These are phyloP conservation scores for Meyerozyma smithsonii DNA, from an alignment of 1,139 yeast species.

Conservation along the genomic window DNA sequence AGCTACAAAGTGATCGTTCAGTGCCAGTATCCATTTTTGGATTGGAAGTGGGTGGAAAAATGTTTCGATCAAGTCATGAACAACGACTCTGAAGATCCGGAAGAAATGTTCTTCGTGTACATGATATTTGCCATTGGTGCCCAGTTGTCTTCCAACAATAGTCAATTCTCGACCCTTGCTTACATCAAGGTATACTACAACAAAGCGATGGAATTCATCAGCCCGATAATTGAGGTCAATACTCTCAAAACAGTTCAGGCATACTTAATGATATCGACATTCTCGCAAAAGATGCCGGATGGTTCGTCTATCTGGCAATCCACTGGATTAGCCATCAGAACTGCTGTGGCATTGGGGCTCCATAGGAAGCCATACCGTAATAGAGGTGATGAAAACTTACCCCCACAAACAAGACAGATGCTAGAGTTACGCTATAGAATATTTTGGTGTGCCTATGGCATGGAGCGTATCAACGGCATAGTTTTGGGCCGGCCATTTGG, in stretches of 20 bases:
- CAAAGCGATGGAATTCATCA: background rate
- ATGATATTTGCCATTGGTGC: background rate
- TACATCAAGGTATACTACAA: background rate
- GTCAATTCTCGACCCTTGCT: background rate
- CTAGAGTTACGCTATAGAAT: background rate
- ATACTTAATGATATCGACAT: background rate
- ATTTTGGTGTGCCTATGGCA: background rate
- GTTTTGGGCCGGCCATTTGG: background rate
- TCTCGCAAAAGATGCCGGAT: background rate
- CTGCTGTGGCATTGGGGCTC: background rate
- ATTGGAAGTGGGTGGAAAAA: background rate
- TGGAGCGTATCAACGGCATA: background rate
- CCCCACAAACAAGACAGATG: background rate
- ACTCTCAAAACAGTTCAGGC: background rate
- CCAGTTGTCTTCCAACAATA: background rate
- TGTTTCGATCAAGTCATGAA: background rate
- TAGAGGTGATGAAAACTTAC: background rate
- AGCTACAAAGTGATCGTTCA: background rate
- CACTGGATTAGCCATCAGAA: background rate
- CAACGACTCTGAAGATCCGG: background rate
- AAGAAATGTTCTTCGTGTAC: background rate
- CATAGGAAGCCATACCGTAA: background rate
- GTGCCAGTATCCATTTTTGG: background rate
- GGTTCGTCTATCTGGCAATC: background rate
- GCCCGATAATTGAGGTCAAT: background rate